Conservation (phyloP, 2,329 filamentous ascomycete genomes). For the Ceratocystis diversiconidia region DNA sequence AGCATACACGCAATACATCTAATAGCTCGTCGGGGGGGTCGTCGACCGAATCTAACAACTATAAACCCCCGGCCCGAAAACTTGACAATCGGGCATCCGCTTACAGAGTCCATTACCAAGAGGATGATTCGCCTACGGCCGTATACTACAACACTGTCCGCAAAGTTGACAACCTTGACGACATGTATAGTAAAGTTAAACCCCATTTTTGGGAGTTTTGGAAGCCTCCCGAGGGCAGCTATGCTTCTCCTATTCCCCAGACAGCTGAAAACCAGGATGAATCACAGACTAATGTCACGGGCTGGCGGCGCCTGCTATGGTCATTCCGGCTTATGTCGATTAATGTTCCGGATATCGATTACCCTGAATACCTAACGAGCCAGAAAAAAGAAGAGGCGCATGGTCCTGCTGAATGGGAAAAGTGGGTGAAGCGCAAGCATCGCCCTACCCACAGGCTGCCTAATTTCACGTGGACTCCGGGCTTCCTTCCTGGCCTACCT, state of each 20-base stretch:
- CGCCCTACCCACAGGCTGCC: conserved; percentile 74
- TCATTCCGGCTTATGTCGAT: conserved; percentile 12
- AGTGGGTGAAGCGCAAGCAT: conserved; percentile 66
- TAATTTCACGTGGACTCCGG: conserved; percentile 36
- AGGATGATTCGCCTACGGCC: conserved; percentile 1
- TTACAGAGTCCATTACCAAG: conserved; percentile 9
- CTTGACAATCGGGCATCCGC: background rate
- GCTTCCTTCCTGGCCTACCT: conserved; percentile 66
- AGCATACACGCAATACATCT: background rate
- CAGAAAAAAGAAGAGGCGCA: conserved; percentile 50
- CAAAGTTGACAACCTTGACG: conserved; percentile 34
- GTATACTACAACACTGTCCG: conserved; percentile 37
- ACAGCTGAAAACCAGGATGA: conserved; percentile 31
- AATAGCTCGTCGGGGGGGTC: background rate
- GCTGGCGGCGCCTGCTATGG: conserved; percentile 28
- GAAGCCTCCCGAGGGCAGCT: conserved; percentile 47
- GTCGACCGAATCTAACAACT: conserved; percentile 11
- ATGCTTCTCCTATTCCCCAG: conserved; percentile 47
- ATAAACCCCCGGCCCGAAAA: background rate
- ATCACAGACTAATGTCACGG: conserved; percentile 29
- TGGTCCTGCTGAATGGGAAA: conserved; percentile 49
- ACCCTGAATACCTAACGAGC: conserved; percentile 49
- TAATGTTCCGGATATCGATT: conserved; percentile 36
- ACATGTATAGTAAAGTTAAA: conserved; percentile 34
- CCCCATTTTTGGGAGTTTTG: conserved; percentile 49